Evolutionary conservation across 2,329 filamentous ascomycete species (phyloP).

Genomic region (Neopestalotiopsis clavispora): DNA sequence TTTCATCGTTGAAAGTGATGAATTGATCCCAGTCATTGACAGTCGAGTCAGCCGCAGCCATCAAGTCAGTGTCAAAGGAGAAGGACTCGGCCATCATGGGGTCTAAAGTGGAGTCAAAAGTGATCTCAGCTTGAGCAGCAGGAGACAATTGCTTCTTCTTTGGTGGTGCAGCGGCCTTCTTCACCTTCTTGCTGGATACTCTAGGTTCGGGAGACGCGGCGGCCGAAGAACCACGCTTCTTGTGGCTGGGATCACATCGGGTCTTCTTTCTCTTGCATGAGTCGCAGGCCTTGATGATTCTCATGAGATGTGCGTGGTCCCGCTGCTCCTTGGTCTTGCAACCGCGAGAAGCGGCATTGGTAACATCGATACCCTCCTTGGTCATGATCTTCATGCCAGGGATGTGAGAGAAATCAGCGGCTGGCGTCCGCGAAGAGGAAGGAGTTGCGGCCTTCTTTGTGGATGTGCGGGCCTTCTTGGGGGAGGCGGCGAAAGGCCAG

Average conservation of each 20-base stretch:
- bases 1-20: slow-evolving; percentile 41
- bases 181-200: slow-evolving; percentile 50
- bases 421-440: slow-evolving; percentile 22
- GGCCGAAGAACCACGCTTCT: slow-evolving; percentile 47
- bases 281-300: slow-evolving; percentile 71
- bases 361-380: slow-evolving; percentile 66
- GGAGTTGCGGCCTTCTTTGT: slow-evolving; percentile 33
- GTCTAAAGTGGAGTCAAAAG: slow-evolving; percentile 23
- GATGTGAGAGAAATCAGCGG: slow-evolving; percentile 54
- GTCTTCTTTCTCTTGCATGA: slow-evolving; percentile 67
- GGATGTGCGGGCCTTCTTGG: slow-evolving; percentile 30
- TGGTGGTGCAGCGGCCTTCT: slow-evolving; percentile 32
- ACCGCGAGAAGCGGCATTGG: slow-evolving; percentile 64
- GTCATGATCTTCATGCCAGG: slow-evolving; percentile 73
- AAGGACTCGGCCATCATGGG: slow-evolving; percentile 20
- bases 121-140: slow-evolving; percentile 17
- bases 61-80: slow-evolving; percentile 26
- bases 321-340: slow-evolving; percentile 72
- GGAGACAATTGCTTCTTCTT: slow-evolving; percentile 23
- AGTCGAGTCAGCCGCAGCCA: slow-evolving; percentile 25
- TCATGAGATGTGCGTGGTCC: slow-evolving; percentile 69
- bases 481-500: slow-evolving; percentile 34
- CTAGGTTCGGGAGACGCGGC: slow-evolving; percentile 31
- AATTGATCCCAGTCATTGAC: slow-evolving; percentile 51
- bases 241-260: slow-evolving; percentile 65